Conservation (phyloP, 2,329 filamentous ascomycete genomes). For the Colletotrichum paranaense region DNA sequence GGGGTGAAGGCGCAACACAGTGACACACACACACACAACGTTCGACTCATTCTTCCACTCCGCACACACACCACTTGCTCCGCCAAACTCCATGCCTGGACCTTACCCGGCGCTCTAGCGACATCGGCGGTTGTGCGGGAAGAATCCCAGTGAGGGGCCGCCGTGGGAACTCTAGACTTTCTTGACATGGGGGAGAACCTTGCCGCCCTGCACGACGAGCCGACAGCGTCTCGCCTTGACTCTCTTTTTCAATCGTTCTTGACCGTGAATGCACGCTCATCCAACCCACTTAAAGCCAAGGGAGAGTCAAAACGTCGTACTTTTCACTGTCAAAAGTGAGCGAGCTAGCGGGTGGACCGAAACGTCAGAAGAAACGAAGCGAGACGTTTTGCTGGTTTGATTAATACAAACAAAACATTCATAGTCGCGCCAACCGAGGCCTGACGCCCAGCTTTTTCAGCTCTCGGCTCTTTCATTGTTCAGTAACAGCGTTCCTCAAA, state of each 20-base stretch:
- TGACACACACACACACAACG: background rate
- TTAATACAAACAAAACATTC: background rate
- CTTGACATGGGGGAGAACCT: background rate
- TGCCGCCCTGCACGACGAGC: background rate
- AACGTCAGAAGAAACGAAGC: background rate
- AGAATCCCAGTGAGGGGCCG: conserved; percentile 27
- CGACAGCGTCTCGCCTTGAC: conserved; percentile 28
- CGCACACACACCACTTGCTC: background rate
- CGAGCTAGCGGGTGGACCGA: conserved; percentile 1
- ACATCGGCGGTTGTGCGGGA: conserved; percentile 32
- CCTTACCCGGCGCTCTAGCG: conserved; percentile 14
- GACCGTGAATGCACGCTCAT: background rate
- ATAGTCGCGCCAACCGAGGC: background rate
- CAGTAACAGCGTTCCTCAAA: background rate
- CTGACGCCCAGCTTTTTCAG: background rate
- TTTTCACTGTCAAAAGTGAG: background rate
- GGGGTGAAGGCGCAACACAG: background rate
- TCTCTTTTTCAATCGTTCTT: background rate
- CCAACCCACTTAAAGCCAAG: background rate
- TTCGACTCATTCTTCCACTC: too few species aligned
- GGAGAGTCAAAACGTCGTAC: background rate
- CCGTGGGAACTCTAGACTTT: background rate
- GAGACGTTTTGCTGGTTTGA: background rate
- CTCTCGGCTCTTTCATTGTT: background rate
- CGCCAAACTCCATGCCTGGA: background rate